Conservation (phyloP, 1,284 basidiomycete genomes). For the Heimioporus punctisporus region DNA sequence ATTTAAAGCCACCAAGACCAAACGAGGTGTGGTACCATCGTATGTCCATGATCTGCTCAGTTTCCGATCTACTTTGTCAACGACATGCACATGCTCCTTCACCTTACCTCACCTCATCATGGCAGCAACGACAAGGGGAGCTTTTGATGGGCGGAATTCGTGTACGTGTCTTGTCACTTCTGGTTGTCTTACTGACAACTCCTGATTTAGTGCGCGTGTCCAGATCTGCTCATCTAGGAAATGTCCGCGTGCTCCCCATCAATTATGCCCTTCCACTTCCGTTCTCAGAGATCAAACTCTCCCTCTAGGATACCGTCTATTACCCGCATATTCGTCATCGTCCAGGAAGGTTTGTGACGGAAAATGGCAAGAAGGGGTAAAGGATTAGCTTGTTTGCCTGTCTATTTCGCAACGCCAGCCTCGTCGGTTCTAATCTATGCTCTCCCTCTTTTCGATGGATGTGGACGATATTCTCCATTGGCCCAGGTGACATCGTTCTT, state of each 20-base stretch:
- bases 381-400: no score
- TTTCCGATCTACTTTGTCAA: conserved; percentile 93
- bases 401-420: no score
- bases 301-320: no score
- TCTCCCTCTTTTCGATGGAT: no score
- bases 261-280: conserved; percentile 82
- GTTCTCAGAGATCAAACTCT: no score
- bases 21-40: no score
- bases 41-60: conserved; percentile 55
- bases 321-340: no score
- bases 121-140: conserved; percentile 84
- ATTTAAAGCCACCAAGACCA: conserved; percentile 33
- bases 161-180: conserved; percentile 54
- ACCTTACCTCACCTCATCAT: conserved; percentile 80
- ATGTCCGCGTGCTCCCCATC: conserved; percentile 65
- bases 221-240: conserved; percentile 90
- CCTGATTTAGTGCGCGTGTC: not conserved
- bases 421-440: no score
- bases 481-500: no score
- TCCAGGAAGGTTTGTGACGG: no score
- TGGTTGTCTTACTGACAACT: not conserved
- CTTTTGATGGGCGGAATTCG: conserved; percentile 68
- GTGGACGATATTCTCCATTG: no score
- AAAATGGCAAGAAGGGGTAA: no score
- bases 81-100: conserved; percentile 77